Base-by-base conservation (phyloP, 441 rosid species). In the Aleurites moluccanus region DNA sequence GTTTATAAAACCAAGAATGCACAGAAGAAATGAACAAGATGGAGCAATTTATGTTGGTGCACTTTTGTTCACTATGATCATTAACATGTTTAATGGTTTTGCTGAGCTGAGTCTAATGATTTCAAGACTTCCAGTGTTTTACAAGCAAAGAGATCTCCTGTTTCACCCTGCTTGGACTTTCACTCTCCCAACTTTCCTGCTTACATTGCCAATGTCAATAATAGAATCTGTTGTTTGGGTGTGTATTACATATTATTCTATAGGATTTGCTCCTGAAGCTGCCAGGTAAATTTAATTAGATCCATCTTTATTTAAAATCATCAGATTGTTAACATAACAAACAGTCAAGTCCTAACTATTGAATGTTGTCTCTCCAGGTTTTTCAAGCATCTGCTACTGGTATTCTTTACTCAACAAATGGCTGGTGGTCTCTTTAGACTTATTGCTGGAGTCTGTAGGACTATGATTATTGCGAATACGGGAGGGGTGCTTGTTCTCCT, bases 101-200 rank as follows among this genome's bases (percentile, higher is more conserved):
- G 79, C 96, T 0, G 99, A 93, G 84, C 85, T 96, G 16, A 59
- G 93, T 0, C 38, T 92, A 75, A 79, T 82, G 70, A 84, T 96
- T 27, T 69, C 47, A 66, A 88, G 97, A 76, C 95, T 96, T 78
- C 98, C 97, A 0, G 97, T 92, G 75, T 92, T 93, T 76, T 93
- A 89, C 83, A 93, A 93, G 88, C 98, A 95, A 45, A 89, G 99
- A 63, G 99, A 95, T 68, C 94, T 93, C 44, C 60, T 86, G 50
- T 92, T 91, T 65, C 88, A 93, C 56, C 99, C 99, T 5, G 83
- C 91, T 6, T 92, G 98, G 98, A 78, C 95, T 42, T 96, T 80
- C 77, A 88, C 97, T 0, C 75, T 96, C 28, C 97, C 98, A 7
- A 88, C 86, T 28, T 84, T 91, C 82, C 75, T 91, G 75, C 85